Evolutionary conservation across 768 basidiomycete genomes (phyloP), one percentile per base, ranked within the genome.

Genomic region (Mycena vulgaris): DNA sequence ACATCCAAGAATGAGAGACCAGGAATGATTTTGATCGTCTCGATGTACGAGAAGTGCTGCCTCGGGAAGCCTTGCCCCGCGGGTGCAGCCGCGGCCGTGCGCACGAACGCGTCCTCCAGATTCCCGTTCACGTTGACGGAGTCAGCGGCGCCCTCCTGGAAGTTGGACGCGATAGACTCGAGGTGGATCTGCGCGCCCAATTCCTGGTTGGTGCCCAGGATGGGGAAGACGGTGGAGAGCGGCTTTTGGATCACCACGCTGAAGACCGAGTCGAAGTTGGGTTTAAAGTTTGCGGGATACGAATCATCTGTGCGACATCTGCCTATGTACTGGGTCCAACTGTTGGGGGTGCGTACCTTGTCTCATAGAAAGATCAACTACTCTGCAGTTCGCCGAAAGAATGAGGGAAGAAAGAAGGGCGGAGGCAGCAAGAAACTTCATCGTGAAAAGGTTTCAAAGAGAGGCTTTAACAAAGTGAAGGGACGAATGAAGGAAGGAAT

Each of bases 271-370:
- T 57, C 33, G 53, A 74, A 74, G 59, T 74, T 74, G 48, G 72
- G 72, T 13, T 70, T 63, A 57, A 74, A 74, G 56, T 74, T 53
- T 1, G 69, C 55, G 53, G 72, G 72, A 33, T 74, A 74, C 0
- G 66, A 37, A 57, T 63, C 67, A 42, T 40, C 9, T 28, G 17
- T 25, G 6, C 2, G 33, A 16, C n/a, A 40, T 28, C 16, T 13
- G 14, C 5, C 5, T 8, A 19, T 10, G 13, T 23, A 11, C 25
- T 19, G 19, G 2, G 17, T 31, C 42, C 21, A 31, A 2, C 17
- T 5, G 49, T 16, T 30, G 23, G 40, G 40, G 40, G 19, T 45
- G 21, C 42, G 14, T 27, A 68, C 59, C 66, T 58, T 66, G 55
- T 60, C 58, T 52, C 42, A 31, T 2, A 55, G 66, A 60, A 53